Base-by-base conservation (phyloP, 108 stramenopile genomes). In the Bacterosira constricta region DNA sequence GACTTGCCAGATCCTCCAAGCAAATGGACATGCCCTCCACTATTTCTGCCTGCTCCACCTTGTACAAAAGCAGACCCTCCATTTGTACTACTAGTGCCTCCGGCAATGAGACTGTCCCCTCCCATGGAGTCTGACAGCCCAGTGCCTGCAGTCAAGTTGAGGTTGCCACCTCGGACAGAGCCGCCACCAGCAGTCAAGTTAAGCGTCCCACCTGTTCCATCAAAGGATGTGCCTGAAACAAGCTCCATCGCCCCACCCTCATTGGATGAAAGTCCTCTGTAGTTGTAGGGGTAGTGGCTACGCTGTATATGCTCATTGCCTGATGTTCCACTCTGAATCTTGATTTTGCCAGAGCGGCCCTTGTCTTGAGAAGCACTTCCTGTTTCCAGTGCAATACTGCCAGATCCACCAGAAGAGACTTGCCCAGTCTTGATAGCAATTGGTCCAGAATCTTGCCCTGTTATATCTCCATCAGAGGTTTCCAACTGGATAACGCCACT, bases 151-250 rank as follows among this genome's bases (percentile, higher is more conserved):
- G 69, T 71, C 20, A 81, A 25, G 25, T 66, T 65, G 7, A 77
- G 13, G 9, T 8, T 47, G 11, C 75, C 80, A 1, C 80, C 80
- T 27, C 30, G 15, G 15, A 31, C 13, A 6, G 20, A 35, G 0
- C 80, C 80, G 6, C 37, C 29, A 18, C 80, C 80, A 26, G 45
- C 41, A 20, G 20, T 10, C 34, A 81, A 37, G 10, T 39, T 39
- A 11, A 77, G 13, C 2, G 18, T 20, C 7, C 80, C 80, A 45
- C 80, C 80, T 18, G n/a, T 10, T 12, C 80, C 80, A 46, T 70
- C 52, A 47, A 47, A 45, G 0, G 75, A 64, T 20, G 68, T 20
- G 5, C 80, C 80, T 60, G 75, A 70, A 0, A 13, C 13, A n/a
- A 81, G 13, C 13, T 35, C 38, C 10, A 81, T 11, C 34, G 29